phyloP scores from a whole-genome alignment of 148 eudicot species.

The Rhododendron griersonianum region DNA sequence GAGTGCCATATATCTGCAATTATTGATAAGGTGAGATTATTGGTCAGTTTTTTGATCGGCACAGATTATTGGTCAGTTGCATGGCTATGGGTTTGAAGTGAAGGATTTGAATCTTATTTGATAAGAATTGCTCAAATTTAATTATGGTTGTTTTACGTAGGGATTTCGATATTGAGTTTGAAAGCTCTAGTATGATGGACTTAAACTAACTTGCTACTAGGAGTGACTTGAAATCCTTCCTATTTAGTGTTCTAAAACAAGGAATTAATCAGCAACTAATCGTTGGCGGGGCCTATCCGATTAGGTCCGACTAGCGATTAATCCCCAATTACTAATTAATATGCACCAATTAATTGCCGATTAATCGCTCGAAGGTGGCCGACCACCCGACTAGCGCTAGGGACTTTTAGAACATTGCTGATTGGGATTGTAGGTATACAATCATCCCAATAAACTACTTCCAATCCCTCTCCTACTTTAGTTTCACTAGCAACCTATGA shows the following conservation, averaged over 20 bases:
- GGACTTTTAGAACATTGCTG: no score
- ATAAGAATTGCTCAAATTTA: not conserved
- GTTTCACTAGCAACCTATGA: not conserved
- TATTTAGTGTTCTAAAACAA: not conserved
- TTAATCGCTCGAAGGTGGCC: no score
- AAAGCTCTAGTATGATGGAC: not conserved
- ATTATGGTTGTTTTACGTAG: not conserved
- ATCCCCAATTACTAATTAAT: no score
- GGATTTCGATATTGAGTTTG: not conserved
- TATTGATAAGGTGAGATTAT: conserved; percentile 71
- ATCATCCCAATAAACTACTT: not conserved
- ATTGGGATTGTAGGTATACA: not conserved
- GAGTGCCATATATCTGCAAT: conserved; percentile 82
- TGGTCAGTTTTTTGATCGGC: not conserved
- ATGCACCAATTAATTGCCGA: no score
- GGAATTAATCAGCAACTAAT: no score
- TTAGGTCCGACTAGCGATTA: no score
- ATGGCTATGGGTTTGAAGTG: not conserved
- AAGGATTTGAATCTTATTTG: not conserved
- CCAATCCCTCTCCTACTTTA: not conserved
- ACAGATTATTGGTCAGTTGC: not conserved
- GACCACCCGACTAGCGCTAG: no score
- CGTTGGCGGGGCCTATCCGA: no score
- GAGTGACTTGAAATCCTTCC: not conserved
- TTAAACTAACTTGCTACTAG: not conserved